Evolutionary conservation across 306 rosid genomes (phyloP).

Genomic region (barrel medic (Medicago truncatula)): DNA sequence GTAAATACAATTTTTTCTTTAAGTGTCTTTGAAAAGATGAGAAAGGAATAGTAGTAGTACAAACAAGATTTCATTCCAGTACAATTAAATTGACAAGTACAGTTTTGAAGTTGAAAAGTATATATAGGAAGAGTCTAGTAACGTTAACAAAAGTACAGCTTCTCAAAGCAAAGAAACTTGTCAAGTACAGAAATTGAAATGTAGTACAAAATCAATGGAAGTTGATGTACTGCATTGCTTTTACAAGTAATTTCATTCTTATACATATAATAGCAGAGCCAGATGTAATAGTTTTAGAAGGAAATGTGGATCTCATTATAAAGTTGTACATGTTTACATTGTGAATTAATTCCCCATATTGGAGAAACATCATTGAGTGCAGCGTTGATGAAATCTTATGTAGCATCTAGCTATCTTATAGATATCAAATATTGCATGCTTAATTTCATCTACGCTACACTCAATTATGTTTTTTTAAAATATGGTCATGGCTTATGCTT

Average conservation of each 20-base stretch:
- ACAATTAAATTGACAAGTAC: slow-evolving; percentile 42
- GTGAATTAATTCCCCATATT: slow-evolving; percentile 40
- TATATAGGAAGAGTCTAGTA: neutral
- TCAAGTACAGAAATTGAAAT: neutral
- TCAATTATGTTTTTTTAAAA: slow-evolving; percentile 65
- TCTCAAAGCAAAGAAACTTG: neutral
- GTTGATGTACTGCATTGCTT: slow-evolving; percentile 31
- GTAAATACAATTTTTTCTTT: no score
- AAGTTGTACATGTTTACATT: neutral
- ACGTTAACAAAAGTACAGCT: neutral
- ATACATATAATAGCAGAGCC: neutral
- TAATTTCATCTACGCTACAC: slow-evolving; percentile 52
- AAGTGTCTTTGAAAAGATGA: neutral
- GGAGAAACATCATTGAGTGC: slow-evolving; percentile 92
- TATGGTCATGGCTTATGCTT: neutral
- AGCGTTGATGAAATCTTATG: slow-evolving; percentile 73
- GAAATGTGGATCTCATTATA: slow-evolving; percentile 2
- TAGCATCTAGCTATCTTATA: neutral
- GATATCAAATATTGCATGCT: neutral
- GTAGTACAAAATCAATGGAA: slow-evolving; percentile 40
- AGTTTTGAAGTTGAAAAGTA: neutral
- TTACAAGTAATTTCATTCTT: neutral
- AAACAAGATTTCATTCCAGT: slow-evolving; percentile 44
- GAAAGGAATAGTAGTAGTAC: slow-evolving; percentile 12
- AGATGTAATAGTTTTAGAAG: neutral